Evolutionary conservation across 2,329 filamentous ascomycete genomes (phyloP).

Genomic region (Pseudocercospora macadamiae): DNA sequence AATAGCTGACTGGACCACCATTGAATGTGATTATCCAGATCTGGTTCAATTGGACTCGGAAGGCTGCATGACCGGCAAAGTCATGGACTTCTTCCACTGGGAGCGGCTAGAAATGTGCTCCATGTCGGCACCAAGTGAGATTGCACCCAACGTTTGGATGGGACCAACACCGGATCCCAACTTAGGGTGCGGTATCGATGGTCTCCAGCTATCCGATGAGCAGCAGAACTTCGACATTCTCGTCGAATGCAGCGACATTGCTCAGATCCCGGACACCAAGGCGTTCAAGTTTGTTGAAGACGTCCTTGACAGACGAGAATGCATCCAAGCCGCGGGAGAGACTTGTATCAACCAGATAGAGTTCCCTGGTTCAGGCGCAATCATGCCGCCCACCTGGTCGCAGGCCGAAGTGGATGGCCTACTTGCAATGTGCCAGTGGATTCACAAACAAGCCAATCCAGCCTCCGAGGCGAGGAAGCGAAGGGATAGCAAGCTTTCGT

Average conservation of each 20-base stretch:
- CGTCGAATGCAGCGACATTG: conserved; percentile 86
- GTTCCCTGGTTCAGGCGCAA: conserved; percentile 93
- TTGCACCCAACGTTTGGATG: conserved; percentile 85
- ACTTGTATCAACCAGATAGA: conserved; percentile 64
- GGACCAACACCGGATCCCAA: conserved; percentile 79
- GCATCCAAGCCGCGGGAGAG: conserved; percentile 36
- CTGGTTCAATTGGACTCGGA: conserved; percentile 75
- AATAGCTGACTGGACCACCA: conserved; percentile 65
- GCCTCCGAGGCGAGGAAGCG: conserved; percentile 31
- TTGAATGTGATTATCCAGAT: conserved; percentile 70
- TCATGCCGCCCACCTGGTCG: conserved; percentile 81
- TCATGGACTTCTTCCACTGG: conserved; percentile 86
- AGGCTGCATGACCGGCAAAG: conserved; percentile 72
- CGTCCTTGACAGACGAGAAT: conserved; percentile 41
- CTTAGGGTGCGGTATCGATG: conserved; percentile 41
- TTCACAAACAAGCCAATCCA: conserved; percentile 75
- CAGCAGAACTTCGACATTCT: conserved; percentile 67
- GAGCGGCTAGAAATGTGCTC: conserved; percentile 90
- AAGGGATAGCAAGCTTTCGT: conserved; percentile 48
- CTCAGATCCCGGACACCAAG: conserved; percentile 71
- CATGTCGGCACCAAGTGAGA: conserved; percentile 89
- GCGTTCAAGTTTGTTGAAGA: conserved; percentile 67
- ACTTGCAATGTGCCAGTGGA: conserved; percentile 85
- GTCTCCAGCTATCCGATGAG: conserved; percentile 50
- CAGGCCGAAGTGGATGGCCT: conserved; percentile 82